These are phyloP conservation scores for Backusella circina DNA, from an alignment of 192 early-diverging fungal species.

Conservation along the genomic window DNA sequence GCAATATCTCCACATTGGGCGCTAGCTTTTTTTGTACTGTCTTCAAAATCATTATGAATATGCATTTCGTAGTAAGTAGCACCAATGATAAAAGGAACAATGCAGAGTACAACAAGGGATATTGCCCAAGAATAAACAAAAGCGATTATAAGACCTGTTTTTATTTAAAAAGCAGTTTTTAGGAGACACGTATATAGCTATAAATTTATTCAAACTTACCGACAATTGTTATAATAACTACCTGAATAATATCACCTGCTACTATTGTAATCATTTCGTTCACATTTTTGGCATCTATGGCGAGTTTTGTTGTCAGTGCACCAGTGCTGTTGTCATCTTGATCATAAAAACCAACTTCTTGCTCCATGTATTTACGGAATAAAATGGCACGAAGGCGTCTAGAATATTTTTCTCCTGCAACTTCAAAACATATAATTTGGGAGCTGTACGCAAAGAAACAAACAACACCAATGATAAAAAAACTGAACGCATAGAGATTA, in stretches of 20 bases:
- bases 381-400: slow-evolving; percentile 54
- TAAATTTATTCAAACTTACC: too few relatives aligned
- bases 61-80: slow-evolving; percentile 49
- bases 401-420: slow-evolving; percentile 61
- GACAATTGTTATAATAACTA: slow-evolving; percentile 12
- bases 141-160: slow-evolving; percentile 44
- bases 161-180: too few relatives aligned
- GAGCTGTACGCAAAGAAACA: slow-evolving; percentile 53
- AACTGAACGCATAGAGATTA: slow-evolving; percentile 38
- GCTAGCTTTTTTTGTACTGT: slow-evolving; percentile 66
- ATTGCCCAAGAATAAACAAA: slow-evolving; percentile 77
- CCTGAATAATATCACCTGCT: slow-evolving; percentile 26
- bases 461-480: slow-evolving; percentile 36
- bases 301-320: slow-evolving; percentile 69
- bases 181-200: too few relatives aligned
- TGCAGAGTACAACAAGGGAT: slow-evolving; percentile 71
- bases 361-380: slow-evolving; percentile 72
- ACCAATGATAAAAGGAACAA: slow-evolving; percentile 53
- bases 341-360: slow-evolving; percentile 88
- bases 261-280: slow-evolving; percentile 53
- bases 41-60: slow-evolving; percentile 50
- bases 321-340: slow-evolving; percentile 68
- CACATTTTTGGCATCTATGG: slow-evolving; percentile 65
- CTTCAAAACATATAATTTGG: slow-evolving; percentile 56
- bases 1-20: slow-evolving; percentile 76